A percentile compares a stretch with the other conserved stretches of the same genome.
These are phyloP conservation scores for Arabidopsis hybrid DNA, from an alignment of 441 rosid species.

Conservation along the genomic window DNA sequence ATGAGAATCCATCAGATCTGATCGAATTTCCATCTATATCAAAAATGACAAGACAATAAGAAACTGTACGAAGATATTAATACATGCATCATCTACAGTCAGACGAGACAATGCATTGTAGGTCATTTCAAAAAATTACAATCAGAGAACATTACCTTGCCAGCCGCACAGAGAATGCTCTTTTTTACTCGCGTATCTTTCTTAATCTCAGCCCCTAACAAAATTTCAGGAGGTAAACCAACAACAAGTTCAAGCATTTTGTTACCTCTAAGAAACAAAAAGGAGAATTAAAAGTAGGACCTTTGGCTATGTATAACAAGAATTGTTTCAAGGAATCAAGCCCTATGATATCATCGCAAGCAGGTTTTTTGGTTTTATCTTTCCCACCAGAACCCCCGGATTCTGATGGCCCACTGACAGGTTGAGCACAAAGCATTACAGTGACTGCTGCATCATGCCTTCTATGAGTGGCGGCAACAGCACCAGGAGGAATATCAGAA, in stretches of 20 bases:
- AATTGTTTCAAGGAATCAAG: constrained; percentile 79
- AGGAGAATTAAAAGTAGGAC: constrained; percentile 47
- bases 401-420: constrained; percentile 84
- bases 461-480: constrained; percentile 90
- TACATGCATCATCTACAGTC: neutral
- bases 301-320: constrained; percentile 83
- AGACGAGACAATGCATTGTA: constrained; percentile 24
- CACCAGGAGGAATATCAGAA: constrained; percentile 95
- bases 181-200: constrained; percentile 79
- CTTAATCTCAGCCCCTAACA: constrained; percentile 77
- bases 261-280: constrained; percentile 26
- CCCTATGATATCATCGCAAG: constrained; percentile 76
- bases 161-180: constrained; percentile 81
- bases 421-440: constrained; percentile 85
- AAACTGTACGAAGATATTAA: neutral
- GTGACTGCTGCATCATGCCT: constrained; percentile 90
- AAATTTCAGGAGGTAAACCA: constrained; percentile 33
- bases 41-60: constrained; percentile 33
- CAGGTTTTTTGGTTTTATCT: constrained; percentile 89
- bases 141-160: constrained; percentile 65
- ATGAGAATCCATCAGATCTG: constrained; percentile 96
- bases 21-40: constrained; percentile 82
- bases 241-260: constrained; percentile 33
- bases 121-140: neutral
- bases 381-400: constrained; percentile 73